Base-by-base conservation (phyloP, 257 asterid species). In the Voacanga thouarsii region DNA sequence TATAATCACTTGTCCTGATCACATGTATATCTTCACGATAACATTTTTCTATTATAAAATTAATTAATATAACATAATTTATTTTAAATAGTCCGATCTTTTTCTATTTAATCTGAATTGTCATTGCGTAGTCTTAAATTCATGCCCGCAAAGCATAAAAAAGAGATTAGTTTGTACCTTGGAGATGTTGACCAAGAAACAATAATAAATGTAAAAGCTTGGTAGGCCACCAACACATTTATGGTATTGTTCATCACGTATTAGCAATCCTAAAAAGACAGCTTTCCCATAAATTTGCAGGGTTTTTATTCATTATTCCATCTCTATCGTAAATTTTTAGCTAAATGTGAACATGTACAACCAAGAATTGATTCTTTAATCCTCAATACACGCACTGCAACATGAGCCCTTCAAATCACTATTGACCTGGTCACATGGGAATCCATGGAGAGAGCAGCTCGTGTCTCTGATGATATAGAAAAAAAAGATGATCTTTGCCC, bases 151-250 rank as follows among this genome's bases (percentile, higher is more conserved):
- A 33, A 33, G 2, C 2, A 1, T 33, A 33, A 39, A 44, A 30
- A 69, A 69, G 68, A 44, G 64, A 57, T 68, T 28, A 47, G 39
- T 47, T 14, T 37, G 23, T 18, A 41, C 23, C 37, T 71, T 37
- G 67, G 85, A 81, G 80, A 72, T 74, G 80, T 84, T 87, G 93
- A 87, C 90, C 82, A 82, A 66, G 79, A 68, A 74, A 82, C 76
- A 53, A 61, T 10, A 78, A 57, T 82, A 63, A 85, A 81, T 82
- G 82, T 44, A 80, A 77, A 84, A 84, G 86, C 71, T 76, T 75
- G 70, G 81, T 67, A 67, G 78, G 83, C 86, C 82, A 84, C 80
- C 80, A 43, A 14, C 85, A 79, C 78, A 84, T 84, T 85, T 83
- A 76, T 84, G 84, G 84, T 81, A 77, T 75, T 57, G 68, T 71